Base-by-base conservation (phyloP, 2,329 filamentous ascomycete genomes). In the Colletotrichum cereale region DNA sequence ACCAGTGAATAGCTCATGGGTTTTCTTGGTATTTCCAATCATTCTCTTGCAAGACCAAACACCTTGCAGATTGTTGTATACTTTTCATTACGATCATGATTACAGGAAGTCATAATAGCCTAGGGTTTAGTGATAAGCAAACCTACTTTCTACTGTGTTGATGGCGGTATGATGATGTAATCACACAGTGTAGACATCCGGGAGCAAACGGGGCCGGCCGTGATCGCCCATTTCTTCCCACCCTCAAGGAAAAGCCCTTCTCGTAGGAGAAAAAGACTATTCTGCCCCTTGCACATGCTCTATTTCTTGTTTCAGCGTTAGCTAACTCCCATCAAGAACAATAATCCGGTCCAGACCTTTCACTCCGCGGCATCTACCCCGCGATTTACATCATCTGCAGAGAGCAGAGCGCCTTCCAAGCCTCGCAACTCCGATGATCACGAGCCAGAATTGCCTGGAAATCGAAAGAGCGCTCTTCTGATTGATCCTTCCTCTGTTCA, bases 281-380 rank as follows among this genome's bases (percentile, higher is more conserved):
- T 11, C 5, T 38, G 21, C 21, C 12, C 10, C 5, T 38, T 11
- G 0, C 16, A 4, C 5, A 1, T 5, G 2, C 7, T 31, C 21
- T n/a, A 1, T 4, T 16, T 36, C 3, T 8, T n/a, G 1, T 12
- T 10, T 11, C 0, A 11, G 2, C 31, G 6, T 24, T n/a, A n/a
- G n/a, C 52, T 8, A 11, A 7, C 5, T 26, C 31, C 16, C 12
- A 2, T 38, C 14, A 2, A 16, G 34, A 57, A 26, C 12, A 8
- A 18, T 18, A 6, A 34, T 16, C 21, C 31, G 3, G n/a, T 5
- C 14, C n/a, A 26, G 4, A 2, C 7, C n/a, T 10, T 26, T 8
- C 7, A 12, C 53, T 57, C 53, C 12, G 38, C 12, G 31, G n/a
- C 53, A 26, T 14, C 3, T 38, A 40, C 53, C 53, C 34, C 53